Evolutionary conservation across 345 rosid genomes (phyloP), one percentile per base, ranked within the genome.

Genomic region (Eutrema heterophyllum): DNA sequence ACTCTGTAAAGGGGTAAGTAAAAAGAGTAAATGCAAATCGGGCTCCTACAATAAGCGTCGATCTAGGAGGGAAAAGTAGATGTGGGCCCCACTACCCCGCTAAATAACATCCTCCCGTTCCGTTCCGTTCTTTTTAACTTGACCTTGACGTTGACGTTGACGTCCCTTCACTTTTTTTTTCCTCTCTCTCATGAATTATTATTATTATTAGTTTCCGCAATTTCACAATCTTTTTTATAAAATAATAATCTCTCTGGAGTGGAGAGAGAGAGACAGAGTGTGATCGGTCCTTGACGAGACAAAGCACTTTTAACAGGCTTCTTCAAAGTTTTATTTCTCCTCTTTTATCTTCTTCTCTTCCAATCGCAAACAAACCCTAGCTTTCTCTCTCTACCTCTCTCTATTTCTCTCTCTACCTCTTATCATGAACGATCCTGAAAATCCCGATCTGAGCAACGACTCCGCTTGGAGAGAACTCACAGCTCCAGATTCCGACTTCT

Each of bases 361-460:
- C 80, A 63, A 58, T 74, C 54, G 51, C 39, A 71, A 43, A 68
- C 38, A 86, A 87, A 85, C 92, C 92, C 92, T 87, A 87, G 70
- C 70, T 73, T 11, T 2, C 39, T 26, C 33, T 14, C 33, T 36
- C 58, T 68, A 26, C 51, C 11, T 48, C 65, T 66, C 1, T 21
- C 39, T 24, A 18, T 6, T 65, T 69, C 76, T 79, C 41, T 15
- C 44, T 12, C 26, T 52, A 18, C 2, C 45, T 36, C 40, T 46
- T 48, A n/a, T 33, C 67, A 79, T 78, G 84, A 81, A 27, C 15
- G 81, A 81, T 67, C 70, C 68, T 72, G 73, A 73, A 6, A 64
- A 70, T 54, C 59, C 81, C 76, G 87, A 86, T 85, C 92, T 82
- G 21, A 79, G 62, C 24, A 50, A 70, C 4, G 82, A 72, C 53